Percentiles rank a stretch among this genome's conserved stretches.
phyloP scores from a whole-genome alignment of 441 rosid genomes.

The Hura crepitans region DNA sequence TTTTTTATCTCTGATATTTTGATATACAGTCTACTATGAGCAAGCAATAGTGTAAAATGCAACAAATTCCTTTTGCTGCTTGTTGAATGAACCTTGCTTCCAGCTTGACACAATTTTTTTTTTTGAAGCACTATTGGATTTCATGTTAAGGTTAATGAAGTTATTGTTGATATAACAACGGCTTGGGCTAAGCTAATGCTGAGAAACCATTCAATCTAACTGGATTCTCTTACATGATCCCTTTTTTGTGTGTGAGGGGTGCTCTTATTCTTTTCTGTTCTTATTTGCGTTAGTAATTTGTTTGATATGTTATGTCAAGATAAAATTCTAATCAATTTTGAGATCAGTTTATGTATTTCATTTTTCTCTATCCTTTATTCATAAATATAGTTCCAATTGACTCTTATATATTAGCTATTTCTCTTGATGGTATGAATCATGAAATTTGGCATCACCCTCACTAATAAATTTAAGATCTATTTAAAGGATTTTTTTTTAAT shows the following conservation, averaged over 20 bases:
- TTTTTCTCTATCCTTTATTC: neutral
- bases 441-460: neutral
- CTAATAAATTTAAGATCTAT: neutral
- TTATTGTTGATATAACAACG: neutral
- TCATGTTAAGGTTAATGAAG: neutral
- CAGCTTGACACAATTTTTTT: neutral
- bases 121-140: neutral
- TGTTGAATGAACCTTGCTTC: neutral
- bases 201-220: neutral
- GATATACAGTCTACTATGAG: neutral
- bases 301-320: neutral
- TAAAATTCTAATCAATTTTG: neutral
- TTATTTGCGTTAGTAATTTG: neutral
- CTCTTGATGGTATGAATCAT: neutral
- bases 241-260: neutral
- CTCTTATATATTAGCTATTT: neutral
- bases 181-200: conserved; percentile 1
- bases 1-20: neutral
- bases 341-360: neutral
- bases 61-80: neutral
- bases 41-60: neutral
- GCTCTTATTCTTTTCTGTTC: no score
- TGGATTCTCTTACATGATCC: neutral
- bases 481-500: neutral
- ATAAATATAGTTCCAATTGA: neutral